Base-by-base conservation (phyloP, 371 early-diverging fungal genomes). In the Lichtheimia hyalospora region DNA sequence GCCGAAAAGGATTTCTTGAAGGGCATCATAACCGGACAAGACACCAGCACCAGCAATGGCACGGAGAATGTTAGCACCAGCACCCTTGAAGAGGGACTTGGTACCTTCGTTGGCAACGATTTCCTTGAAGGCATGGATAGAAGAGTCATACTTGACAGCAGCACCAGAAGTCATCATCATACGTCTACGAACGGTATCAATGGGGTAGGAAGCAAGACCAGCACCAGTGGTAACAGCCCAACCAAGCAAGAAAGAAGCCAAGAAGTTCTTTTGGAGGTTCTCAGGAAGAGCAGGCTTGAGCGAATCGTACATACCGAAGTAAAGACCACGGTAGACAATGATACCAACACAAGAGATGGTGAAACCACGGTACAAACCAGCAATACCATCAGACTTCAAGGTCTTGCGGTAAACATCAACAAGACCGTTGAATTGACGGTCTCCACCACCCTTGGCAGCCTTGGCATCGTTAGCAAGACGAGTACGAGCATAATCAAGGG, bases 141-240 rank as follows among this genome's bases (percentile, higher is more conserved):
- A 83, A 61, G 85, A 82, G 57, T 80, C 77, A 85, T 93, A 92
- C 76, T 88, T 84, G 78, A 87, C 82, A 60, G 88, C 87, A 64
- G 84, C 81, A 69, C 88, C 89, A 63, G 90, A 87, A 44, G 88
- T 86, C 90, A 92, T 88, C 89, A 89, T 88, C 89, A 93, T 88
- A 71, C 94, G 88, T 81, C 93, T 84, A 77, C 94, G 90, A 75
- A 92, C 81, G 59, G 94, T 94, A 81, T 94, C 94, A 64, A 94
- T 89, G 73, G 94, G 96, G 84, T 94, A 93, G 52, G 86, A 83
- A 60, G 83, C 87, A 63, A 89, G 68, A 75, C 88, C 83, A 49
- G 90, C 88, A 70, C 82, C 73, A 68, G 83, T 92, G 76, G 89
- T 88, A 61, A 89, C 84, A 72, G 81, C 85, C 79, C 86, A 90